Evolutionary conservation across 73 alveolate species (phyloP).

Genomic region (Paramecium pentaurelia): DNA sequence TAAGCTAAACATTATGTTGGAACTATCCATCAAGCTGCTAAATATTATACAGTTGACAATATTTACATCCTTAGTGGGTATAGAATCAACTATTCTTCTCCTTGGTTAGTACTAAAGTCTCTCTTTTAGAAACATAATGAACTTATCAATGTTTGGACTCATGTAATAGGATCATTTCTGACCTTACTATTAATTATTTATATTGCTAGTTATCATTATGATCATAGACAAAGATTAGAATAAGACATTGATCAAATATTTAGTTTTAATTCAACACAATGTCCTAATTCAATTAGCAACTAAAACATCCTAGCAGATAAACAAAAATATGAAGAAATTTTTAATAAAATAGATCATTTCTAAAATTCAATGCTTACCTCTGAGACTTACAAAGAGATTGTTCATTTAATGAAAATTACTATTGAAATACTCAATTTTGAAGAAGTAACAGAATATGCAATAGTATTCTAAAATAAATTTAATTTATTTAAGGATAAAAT

Average conservation of each 20-base stretch:
- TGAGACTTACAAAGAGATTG: slow-evolving; percentile 17
- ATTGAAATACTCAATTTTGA: not conserved
- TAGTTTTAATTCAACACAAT: not conserved
- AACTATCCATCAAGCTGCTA: slow-evolving; percentile 69
- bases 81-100: slow-evolving; percentile 78
- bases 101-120: slow-evolving; percentile 66
- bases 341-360: not conserved
- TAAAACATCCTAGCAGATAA: not conserved
- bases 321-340: not conserved
- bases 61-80: slow-evolving; percentile 83
- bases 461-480: not conserved
- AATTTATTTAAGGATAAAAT: not conserved
- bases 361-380: slow-evolving; percentile 1
- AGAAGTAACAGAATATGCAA: not conserved
- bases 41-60: slow-evolving; percentile 70
- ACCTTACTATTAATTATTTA: slow-evolving; percentile 35
- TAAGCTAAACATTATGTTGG: slow-evolving; percentile 66
- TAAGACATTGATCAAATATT: slow-evolving; percentile 23
- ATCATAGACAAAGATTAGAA: not conserved
- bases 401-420: not conserved
- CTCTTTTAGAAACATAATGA: slow-evolving; percentile 87
- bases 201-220: not conserved
- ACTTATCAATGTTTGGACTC: slow-evolving; percentile 91
- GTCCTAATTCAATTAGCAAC: not conserved
- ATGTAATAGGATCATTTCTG: slow-evolving; percentile 74